Conservation (phyloP, 495 filamentous ascomycete genomes). For the Penicillium nucicola region DNA sequence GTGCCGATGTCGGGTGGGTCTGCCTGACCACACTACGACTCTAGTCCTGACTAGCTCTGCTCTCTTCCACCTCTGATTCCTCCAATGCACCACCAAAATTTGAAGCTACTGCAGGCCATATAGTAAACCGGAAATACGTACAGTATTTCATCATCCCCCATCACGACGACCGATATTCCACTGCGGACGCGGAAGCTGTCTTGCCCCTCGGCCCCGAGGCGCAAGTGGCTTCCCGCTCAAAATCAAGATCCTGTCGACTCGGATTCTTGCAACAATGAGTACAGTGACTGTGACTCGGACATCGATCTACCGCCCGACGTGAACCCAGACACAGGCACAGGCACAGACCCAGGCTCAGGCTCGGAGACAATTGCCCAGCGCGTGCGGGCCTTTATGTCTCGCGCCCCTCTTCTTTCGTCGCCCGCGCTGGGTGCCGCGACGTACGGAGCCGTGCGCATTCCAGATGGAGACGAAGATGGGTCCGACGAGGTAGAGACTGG, state of each 20-base stretch:
- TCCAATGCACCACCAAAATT: background rate
- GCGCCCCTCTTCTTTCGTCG: constrained; percentile 53
- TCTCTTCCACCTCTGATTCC: constrained; percentile 2
- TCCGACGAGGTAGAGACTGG: too few relatives aligned
- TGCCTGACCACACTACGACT: background rate
- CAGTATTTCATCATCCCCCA: constrained; percentile 8
- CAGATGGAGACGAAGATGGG: constrained; percentile 4
- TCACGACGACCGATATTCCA: constrained; percentile 19
- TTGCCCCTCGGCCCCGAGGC: constrained; percentile 22
- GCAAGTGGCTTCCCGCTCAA: constrained; percentile 24
- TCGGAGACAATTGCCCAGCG: constrained; percentile 15
- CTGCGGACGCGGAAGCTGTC: constrained; percentile 26
- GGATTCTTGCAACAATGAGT: constrained; percentile 13
- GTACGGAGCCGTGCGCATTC: constrained; percentile 53
- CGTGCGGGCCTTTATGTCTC: constrained; percentile 46
- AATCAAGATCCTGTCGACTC: background rate
- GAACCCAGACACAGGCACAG: constrained; percentile 3
- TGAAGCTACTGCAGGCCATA: constrained; percentile 14
- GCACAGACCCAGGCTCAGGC: background rate
- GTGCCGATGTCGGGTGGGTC: constrained; percentile 1
- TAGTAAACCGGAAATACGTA: constrained; percentile 11
- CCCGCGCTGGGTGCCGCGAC: constrained; percentile 54
- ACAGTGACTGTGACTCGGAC: constrained; percentile 7
- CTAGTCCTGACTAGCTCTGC: constrained; percentile 1
- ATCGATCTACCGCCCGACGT: constrained; percentile 5